Conservation (phyloP, 2,329 filamentous ascomycete genomes). For the Ophiobolus disseminans region DNA sequence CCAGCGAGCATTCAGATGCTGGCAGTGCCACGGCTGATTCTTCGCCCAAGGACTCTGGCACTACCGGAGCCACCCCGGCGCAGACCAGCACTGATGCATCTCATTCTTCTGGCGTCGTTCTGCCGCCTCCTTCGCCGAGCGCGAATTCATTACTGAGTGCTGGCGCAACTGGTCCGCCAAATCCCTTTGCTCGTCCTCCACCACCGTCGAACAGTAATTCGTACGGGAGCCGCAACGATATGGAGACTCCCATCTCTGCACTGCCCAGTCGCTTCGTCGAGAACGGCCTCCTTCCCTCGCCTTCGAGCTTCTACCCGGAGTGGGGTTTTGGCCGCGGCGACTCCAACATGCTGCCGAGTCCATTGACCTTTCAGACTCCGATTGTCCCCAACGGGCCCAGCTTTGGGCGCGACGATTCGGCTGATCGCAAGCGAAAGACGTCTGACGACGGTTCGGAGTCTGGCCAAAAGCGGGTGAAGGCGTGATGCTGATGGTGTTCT, state of each 20-base stretch:
- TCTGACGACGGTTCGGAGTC: slow-evolving; percentile 49
- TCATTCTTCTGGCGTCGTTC: slow-evolving; percentile 73
- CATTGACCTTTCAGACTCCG: slow-evolving; percentile 90
- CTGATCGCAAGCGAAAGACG: slow-evolving; percentile 51
- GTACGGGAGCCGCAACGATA: slow-evolving; percentile 46
- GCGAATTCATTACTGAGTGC: slow-evolving; percentile 85
- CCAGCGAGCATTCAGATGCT: slow-evolving; percentile 84
- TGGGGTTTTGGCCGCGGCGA: slow-evolving; percentile 78
- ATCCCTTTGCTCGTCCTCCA: slow-evolving; percentile 89
- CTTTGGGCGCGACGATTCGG: slow-evolving; percentile 53
- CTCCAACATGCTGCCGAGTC: slow-evolving; percentile 88
- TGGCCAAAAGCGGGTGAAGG: slow-evolving; percentile 48
- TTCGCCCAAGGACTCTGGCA: slow-evolving; percentile 66
- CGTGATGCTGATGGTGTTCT: slow-evolving; percentile 20
- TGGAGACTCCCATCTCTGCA: slow-evolving; percentile 89
- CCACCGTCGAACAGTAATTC: slow-evolving; percentile 68
- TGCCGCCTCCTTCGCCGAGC: slow-evolving; percentile 92
- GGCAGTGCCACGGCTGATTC: slow-evolving; percentile 78
- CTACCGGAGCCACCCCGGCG: slow-evolving; percentile 65
- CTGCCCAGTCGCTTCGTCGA: slow-evolving; percentile 90
- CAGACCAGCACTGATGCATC: slow-evolving; percentile 61
- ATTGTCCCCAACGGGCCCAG: slow-evolving; percentile 53
- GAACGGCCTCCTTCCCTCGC: slow-evolving; percentile 86
- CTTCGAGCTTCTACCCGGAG: slow-evolving; percentile 89
- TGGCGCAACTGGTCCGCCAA: slow-evolving; percentile 89